Evolutionary conservation across 257 asterid genomes (phyloP), one percentile per base, ranked within the genome.

Genomic region (Capsicum pubescens): DNA sequence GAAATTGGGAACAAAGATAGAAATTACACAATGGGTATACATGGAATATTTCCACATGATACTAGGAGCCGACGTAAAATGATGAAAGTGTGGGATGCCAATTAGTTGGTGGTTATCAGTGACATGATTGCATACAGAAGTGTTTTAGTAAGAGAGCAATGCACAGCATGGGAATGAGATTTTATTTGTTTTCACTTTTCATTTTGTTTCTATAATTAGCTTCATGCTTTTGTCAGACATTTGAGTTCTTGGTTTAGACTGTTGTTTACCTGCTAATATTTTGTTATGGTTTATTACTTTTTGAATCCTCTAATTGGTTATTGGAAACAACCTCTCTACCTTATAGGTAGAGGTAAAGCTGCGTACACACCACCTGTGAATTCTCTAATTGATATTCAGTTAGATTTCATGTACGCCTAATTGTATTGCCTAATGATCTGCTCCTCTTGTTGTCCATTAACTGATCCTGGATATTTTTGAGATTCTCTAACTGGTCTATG

Each of bases 61-160:
- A 14, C 44, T 74, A 50, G 60, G 42, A 74, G 60, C 48, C 44
- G 6, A 46, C 3, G 11, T 74, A 76, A 26, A 76, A 76, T 52
- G 14, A 52, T 76, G 63, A 1, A 76, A 52, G 81, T 52, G 81
- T 52, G 26, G 81, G 60, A 76, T 26, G 9, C 14, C 63, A 76
- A 76, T 50, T 76, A 52, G 63, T 76, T 76, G 81, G 63, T 70
- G 9, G 26, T 32, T 70, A 70, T 76, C 63, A 26, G 12, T 76
- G 14, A 26, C 63, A 26, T 52, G 61, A 26, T 52, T 76, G 59
- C 21, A 12, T 74, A 26, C 81, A 54, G 60, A 76, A 3, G 19
- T 52, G 21, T 54, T 52, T 19, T 76, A 13, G 46, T 52, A 26
- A 52, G 48, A 76, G 63, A 21, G 6, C 32, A 52, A 8, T 26